A percentile compares a stretch with the other conserved stretches of the same genome.
Evolutionary conservation across 352 stramenopile species (phyloP).

Genomic region (Phytophthora rubi): DNA sequence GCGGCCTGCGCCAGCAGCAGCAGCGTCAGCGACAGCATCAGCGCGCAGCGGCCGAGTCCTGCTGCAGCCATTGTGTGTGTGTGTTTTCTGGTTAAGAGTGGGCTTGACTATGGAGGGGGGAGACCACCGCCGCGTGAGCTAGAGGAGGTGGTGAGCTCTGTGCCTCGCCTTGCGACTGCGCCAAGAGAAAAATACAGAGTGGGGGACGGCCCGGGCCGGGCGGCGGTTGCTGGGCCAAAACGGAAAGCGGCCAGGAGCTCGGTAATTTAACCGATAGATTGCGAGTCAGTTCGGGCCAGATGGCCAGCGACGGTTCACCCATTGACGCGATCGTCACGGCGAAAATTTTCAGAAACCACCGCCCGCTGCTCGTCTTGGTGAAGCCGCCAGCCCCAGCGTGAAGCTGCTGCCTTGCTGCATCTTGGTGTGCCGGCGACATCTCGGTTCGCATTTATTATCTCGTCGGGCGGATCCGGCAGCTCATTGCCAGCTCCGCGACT

Average conservation of each 20-base stretch:
- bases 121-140: slow-evolving; percentile 15
- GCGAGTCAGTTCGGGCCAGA: slow-evolving; percentile 36
- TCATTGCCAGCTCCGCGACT: neutral
- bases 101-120: slow-evolving; percentile 5
- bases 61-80: neutral
- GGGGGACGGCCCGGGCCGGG: neutral
- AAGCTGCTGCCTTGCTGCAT: neutral
- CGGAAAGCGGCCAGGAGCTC: neutral
- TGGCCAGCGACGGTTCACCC: slow-evolving; percentile 33
- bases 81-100: neutral
- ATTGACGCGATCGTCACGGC: slow-evolving; percentile 34
- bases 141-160: slow-evolving; percentile 23
- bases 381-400: neutral
- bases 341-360: slow-evolving; percentile 35
- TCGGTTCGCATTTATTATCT: neutral
- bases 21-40: slow-evolving; percentile 16
- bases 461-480: neutral
- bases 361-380: slow-evolving; percentile 28
- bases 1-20: slow-evolving; percentile 33
- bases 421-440: neutral
- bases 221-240: slow-evolving; percentile 30
- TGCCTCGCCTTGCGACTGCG: slow-evolving; percentile 28
- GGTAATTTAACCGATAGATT: slow-evolving; percentile 39
- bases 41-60: slow-evolving; percentile 8
- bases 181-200: slow-evolving; percentile 53